A percentile compares a stretch with the other conserved stretches of the same genome.
phyloP scores from a whole-genome alignment of 306 rosid species.

The Cicer chorassanicum region DNA sequence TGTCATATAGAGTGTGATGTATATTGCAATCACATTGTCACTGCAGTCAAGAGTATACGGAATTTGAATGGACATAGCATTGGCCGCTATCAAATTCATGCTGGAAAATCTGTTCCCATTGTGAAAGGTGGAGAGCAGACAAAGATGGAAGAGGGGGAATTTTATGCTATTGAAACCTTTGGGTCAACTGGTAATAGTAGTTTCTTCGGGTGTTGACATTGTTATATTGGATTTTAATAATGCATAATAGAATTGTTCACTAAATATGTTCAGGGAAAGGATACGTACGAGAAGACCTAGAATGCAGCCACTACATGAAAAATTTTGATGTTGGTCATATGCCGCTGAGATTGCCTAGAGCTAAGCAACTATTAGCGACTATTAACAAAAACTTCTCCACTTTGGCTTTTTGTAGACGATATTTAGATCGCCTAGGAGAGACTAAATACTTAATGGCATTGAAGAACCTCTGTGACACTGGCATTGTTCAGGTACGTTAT shows the following conservation, averaged over 20 bases:
- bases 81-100: constrained; percentile 97
- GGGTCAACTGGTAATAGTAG: constrained; percentile 81
- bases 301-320: constrained; percentile 99
- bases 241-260: constrained; percentile 31
- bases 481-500: constrained; percentile 82
- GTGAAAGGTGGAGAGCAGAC: constrained; percentile 99
- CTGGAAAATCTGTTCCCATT: constrained; percentile 90
- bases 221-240: constrained; percentile 26
- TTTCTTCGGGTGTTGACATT: constrained; percentile 24
- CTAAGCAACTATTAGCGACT: constrained; percentile 84
- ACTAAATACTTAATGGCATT: constrained; percentile 94
- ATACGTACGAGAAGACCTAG: constrained; percentile 93
- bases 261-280: constrained; percentile 77
- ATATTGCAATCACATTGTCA: constrained; percentile 40
- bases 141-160: constrained; percentile 99
- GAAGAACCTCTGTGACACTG: constrained; percentile 83
- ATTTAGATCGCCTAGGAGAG: constrained; percentile 94
- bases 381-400: constrained; percentile 95
- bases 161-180: constrained; percentile 93
- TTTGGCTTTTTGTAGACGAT: constrained; percentile 90
- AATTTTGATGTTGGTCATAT: constrained; percentile 86
- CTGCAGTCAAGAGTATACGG: constrained; percentile 87
- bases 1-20: neutral
- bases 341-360: constrained; percentile 91
- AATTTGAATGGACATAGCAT: constrained; percentile 98